Percentiles rank a stretch among this genome's conserved stretches.
These are phyloP conservation scores for Pezicula rhizophila DNA, from an alignment of 2,329 filamentous ascomycete genomes.

Conservation along the genomic window DNA sequence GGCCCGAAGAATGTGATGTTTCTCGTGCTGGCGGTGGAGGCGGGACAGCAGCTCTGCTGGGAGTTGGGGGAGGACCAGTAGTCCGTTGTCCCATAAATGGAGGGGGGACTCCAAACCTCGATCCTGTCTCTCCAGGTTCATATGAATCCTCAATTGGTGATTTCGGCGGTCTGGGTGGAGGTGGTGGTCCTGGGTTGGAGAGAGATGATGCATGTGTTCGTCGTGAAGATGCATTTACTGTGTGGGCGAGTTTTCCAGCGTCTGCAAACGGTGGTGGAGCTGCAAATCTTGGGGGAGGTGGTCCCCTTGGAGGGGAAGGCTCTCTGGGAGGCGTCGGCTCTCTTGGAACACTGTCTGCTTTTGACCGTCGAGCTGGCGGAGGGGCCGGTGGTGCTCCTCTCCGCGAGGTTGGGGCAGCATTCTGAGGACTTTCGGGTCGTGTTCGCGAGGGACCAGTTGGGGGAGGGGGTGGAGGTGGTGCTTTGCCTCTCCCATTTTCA, in stretches of 20 bases:
- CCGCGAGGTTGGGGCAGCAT: constrained; percentile 22
- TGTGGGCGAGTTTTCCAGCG: constrained; percentile 76
- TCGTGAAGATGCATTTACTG: constrained; percentile 36
- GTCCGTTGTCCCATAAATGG: constrained; percentile 64
- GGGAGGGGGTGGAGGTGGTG: constrained; percentile 59
- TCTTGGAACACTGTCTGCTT: constrained; percentile 37
- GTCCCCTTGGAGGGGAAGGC: constrained; percentile 56
- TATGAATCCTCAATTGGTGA: constrained; percentile 63
- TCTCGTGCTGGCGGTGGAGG: constrained; percentile 58
- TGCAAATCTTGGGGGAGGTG: constrained; percentile 64
- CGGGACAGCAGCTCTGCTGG: constrained; percentile 63
- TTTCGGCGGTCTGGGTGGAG: constrained; percentile 64
- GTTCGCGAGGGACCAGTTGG: constrained; percentile 35
- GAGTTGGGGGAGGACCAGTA: constrained; percentile 67
- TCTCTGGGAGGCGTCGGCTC: constrained; percentile 62
- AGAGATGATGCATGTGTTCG: constrained; percentile 43
- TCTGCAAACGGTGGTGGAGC: constrained; percentile 85
- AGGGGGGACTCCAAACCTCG: constrained; percentile 72
- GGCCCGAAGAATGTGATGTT: constrained; percentile 39
- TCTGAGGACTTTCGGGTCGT: constrained; percentile 25
- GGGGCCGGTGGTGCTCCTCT: constrained; percentile 42
- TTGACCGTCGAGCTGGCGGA: constrained; percentile 56
- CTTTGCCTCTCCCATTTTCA: constrained; percentile 39
- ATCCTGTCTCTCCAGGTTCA: constrained; percentile 35
- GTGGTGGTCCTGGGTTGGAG: constrained; percentile 54